These are phyloP conservation scores for Metschnikowia arizonensis DNA, from an alignment of 805 yeast species.

Conservation along the genomic window DNA sequence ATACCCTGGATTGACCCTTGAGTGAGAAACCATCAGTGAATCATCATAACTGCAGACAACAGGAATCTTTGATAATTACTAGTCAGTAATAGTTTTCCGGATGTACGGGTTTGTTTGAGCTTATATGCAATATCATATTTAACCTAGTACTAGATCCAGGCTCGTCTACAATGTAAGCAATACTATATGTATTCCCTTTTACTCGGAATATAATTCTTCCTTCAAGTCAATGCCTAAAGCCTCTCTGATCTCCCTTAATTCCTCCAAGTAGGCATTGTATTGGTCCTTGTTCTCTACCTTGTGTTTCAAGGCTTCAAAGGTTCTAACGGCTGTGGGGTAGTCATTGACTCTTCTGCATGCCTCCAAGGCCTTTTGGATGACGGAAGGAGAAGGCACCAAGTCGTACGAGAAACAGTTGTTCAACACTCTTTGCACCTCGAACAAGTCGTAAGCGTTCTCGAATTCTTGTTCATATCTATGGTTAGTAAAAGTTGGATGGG, in stretches of 20 bases:
- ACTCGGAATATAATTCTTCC: conserved; percentile 67
- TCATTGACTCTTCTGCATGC: conserved; percentile 99
- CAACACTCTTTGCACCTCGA: conserved; percentile 72
- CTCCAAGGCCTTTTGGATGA: conserved; percentile 89
- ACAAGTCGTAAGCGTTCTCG: conserved; percentile 60
- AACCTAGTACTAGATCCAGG: too few species aligned
- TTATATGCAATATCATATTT: too few species aligned
- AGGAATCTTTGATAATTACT: too few species aligned
- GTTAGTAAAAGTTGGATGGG: conserved; percentile 25
- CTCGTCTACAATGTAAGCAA: too few species aligned
- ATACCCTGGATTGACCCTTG: too few species aligned
- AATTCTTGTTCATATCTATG: conserved; percentile 88
- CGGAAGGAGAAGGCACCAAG: conserved; percentile 96
- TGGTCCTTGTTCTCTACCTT: conserved; percentile 94
- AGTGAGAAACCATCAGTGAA: too few species aligned
- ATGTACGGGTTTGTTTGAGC: too few species aligned
- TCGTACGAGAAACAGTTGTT: conserved; percentile 98
- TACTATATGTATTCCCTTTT: too few species aligned
- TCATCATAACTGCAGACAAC: too few species aligned
- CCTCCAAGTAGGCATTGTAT: conserved; percentile 93
- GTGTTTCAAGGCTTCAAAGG: conserved; percentile 93
- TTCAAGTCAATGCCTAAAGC: conserved; percentile 91
- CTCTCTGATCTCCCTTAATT: conserved; percentile 83
- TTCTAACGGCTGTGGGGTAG: conserved; percentile 97
- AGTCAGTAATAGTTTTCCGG: too few species aligned